Evolutionary conservation across 805 yeast species (phyloP).

Genomic region (Osmozyma mogii): DNA sequence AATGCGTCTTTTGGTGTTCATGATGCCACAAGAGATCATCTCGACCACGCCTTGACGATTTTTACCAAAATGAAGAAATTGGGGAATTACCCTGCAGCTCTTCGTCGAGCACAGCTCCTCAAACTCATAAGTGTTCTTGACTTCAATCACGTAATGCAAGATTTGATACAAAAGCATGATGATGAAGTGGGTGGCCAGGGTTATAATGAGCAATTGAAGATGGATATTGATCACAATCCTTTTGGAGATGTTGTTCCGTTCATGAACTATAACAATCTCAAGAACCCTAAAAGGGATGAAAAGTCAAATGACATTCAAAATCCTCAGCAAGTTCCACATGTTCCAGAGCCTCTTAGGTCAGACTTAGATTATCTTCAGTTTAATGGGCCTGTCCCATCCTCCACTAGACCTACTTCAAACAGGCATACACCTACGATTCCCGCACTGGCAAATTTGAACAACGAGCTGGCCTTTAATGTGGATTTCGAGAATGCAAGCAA

Average conservation of each 20-base stretch:
- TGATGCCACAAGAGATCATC: slow-evolving; percentile 61
- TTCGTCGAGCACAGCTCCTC: slow-evolving; percentile 63
- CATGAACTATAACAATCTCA: slow-evolving; percentile 1
- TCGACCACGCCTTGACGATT: slow-evolving; percentile 63
- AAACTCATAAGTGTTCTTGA: slow-evolving; percentile 59
- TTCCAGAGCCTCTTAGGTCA: slow-evolving; percentile 13
- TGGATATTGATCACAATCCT: slow-evolving; percentile 6
- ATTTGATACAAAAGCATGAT: slow-evolving; percentile 49
- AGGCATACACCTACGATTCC: slow-evolving; percentile 13
- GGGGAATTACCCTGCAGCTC: slow-evolving; percentile 75
- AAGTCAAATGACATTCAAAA: no score
- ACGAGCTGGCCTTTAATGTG: slow-evolving; percentile 8
- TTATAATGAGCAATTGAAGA: slow-evolving; percentile 6
- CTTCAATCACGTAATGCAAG: slow-evolving; percentile 57
- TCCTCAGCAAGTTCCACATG: slow-evolving; percentile 3
- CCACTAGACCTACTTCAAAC: slow-evolving; percentile 12
- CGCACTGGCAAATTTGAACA: slow-evolving; percentile 13
- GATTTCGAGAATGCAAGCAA: slow-evolving; percentile 2
- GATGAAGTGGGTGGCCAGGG: slow-evolving; percentile 25
- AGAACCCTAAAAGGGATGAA: no score
- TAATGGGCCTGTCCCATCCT: slow-evolving; percentile 13
- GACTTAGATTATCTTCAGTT: slow-evolving; percentile 21
- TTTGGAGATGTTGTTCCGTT: slow-evolving; percentile 1
- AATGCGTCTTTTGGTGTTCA: slow-evolving; percentile 79
- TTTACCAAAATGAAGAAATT: slow-evolving; percentile 69